Evolutionary conservation across 345 rosid species (phyloP).

Genomic region (Noccaea caerulescens): DNA sequence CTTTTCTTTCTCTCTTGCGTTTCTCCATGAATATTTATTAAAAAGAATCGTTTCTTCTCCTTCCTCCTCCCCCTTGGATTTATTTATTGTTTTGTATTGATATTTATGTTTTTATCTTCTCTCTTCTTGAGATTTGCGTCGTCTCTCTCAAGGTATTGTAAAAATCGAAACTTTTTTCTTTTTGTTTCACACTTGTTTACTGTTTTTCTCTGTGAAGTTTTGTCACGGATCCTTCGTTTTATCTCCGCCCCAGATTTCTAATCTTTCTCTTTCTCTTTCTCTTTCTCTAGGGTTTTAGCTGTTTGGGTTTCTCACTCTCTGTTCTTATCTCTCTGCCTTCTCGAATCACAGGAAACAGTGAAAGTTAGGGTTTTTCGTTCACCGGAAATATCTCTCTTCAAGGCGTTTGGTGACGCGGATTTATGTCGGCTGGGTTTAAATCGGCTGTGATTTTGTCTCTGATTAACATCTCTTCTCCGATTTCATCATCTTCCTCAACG

Average conservation of each 20-base stretch:
- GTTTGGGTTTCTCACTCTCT: conserved; percentile 28
- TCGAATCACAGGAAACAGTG: conserved; percentile 39
- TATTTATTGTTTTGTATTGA: conserved; percentile 30
- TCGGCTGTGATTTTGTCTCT: conserved; percentile 76
- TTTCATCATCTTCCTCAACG: conserved; percentile 27
- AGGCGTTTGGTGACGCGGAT: conserved; percentile 51
- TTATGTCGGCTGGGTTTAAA: conserved; percentile 87
- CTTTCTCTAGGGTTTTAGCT: conserved; percentile 44
- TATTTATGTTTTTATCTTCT: conserved; percentile 5
- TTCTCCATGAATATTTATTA: conserved; percentile 28
- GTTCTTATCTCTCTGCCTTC: conserved; percentile 19
- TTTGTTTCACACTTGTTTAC: conserved; percentile 31
- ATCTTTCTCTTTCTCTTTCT: conserved; percentile 28
- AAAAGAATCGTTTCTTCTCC: conserved; percentile 29
- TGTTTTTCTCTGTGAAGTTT: conserved; percentile 27
- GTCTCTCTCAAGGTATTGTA: conserved; percentile 20
- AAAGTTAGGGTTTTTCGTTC: background rate
- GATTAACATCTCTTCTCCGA: conserved; percentile 56
- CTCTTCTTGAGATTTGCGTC: conserved; percentile 43
- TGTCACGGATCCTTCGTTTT: conserved; percentile 41
- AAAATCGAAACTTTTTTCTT: conserved; percentile 26
- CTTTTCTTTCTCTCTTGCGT: background rate
- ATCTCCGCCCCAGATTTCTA: conserved; percentile 41
- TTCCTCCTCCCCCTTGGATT: conserved; percentile 21
- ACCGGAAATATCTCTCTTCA: too few species aligned